Evolutionary conservation across 257 asterid species (phyloP).

Genomic region (Nicotiana paniculata): DNA sequence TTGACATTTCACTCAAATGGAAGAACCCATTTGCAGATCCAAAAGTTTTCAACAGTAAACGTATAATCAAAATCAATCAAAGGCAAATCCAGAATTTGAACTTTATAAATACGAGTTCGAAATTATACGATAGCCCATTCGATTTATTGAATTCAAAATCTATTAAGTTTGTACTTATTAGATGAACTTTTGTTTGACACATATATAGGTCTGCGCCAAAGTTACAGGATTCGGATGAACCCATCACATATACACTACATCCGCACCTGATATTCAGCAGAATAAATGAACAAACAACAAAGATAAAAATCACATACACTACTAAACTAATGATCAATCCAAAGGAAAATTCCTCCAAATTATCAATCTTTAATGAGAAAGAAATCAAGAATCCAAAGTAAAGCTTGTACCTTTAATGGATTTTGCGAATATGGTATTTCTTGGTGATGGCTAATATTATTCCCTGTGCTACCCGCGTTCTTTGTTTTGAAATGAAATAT

Average conservation of each 20-base stretch:
- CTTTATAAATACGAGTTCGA: too few species aligned
- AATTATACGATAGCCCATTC: too few species aligned
- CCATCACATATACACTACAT: too few species aligned
- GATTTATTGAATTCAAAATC: too few species aligned
- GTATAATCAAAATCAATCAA: too few species aligned
- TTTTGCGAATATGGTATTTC: not conserved
- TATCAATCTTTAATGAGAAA: not conserved
- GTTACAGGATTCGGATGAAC: too few species aligned
- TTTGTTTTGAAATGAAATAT: conserved; percentile 1
- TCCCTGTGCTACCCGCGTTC: not conserved
- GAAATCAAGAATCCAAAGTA: not conserved
- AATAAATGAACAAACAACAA: not conserved
- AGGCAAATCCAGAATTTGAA: too few species aligned
- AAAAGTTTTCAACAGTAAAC: not conserved
- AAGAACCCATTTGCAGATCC: not conserved
- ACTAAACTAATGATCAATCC: not conserved
- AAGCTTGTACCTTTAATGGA: conserved; percentile 9
- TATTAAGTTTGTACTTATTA: too few species aligned
- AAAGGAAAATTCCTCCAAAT: not conserved
- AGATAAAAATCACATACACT: not conserved
- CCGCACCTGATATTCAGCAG: too few species aligned
- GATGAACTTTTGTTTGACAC: too few species aligned
- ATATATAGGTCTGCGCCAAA: too few species aligned
- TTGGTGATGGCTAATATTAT: not conserved
- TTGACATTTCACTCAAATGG: not conserved